Conservation (phyloP, 179 eudicot genomes). For the Amaranthus tricolor region DNA sequence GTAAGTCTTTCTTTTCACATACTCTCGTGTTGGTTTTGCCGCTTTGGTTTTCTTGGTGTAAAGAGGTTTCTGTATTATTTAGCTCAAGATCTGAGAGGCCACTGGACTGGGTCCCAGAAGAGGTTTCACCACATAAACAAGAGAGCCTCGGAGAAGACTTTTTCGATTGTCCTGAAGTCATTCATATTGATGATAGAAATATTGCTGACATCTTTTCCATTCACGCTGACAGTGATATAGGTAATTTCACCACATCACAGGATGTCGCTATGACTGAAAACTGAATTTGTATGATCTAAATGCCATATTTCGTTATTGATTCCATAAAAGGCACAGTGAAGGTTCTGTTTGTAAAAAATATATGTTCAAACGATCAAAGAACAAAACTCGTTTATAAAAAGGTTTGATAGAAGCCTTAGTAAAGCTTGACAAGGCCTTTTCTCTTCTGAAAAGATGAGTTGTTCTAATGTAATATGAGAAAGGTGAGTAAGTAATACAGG, state of each 20-base stretch:
- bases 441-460: too few relatives aligned
- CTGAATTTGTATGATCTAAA: neutral
- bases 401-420: neutral
- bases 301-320: neutral
- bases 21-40: neutral
- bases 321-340: neutral
- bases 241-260: slow-evolving; percentile 25
- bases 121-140: slow-evolving; percentile 26
- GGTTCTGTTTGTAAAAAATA: neutral
- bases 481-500: too few relatives aligned
- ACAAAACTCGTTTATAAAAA: neutral
- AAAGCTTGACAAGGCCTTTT: neutral
- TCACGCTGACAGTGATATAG: slow-evolving; percentile 51
- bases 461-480: too few relatives aligned
- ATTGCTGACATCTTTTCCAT: slow-evolving; percentile 57
- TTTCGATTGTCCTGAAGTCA: slow-evolving; percentile 33
- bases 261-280: neutral
- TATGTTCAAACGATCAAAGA: neutral
- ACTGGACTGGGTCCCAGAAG: slow-evolving; percentile 77
- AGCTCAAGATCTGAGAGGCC: slow-evolving; percentile 73
- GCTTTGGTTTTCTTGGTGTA: neutral
- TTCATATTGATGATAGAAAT: slow-evolving; percentile 30
- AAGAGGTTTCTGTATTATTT: slow-evolving; percentile 1
- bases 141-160: slow-evolving; percentile 22
- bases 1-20: slow-evolving; percentile 41